Percentiles rank a stretch among this genome's conserved stretches.
Evolutionary conservation across 257 asterid species (phyloP).

Genomic region (Capsicum chinense): DNA sequence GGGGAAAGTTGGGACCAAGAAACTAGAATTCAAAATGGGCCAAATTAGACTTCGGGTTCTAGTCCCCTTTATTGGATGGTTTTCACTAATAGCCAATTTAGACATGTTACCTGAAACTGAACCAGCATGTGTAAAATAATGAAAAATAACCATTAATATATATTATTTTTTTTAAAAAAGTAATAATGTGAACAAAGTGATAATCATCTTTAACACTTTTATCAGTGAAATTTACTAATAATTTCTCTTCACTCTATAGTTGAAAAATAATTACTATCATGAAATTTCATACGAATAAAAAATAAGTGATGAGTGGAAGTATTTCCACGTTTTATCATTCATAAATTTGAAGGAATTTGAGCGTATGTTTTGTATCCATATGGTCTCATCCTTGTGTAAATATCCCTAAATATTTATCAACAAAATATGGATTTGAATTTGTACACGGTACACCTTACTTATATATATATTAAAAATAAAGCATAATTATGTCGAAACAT

Average conservation of each 20-base stretch:
- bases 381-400: background rate
- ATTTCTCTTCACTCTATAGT: too few species aligned
- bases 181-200: too few species aligned
- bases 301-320: too few species aligned
- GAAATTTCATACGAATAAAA: too few species aligned
- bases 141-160: too few species aligned
- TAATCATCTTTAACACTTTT: too few species aligned
- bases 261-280: too few species aligned
- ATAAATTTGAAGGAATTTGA: too few species aligned
- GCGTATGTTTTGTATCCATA: too few species aligned
- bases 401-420: background rate
- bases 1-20: background rate
- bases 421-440: background rate
- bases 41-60: background rate
- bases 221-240: too few species aligned
- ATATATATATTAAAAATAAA: background rate
- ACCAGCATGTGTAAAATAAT: background rate
- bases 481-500: background rate
- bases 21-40: slow-evolving; percentile 4
- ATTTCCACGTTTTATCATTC: too few species aligned
- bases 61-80: background rate
- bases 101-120: background rate
- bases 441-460: background rate
- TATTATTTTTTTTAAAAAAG: too few species aligned
- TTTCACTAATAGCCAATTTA: background rate